Conservation (phyloP, 345 rosid genomes). For the Lepidium didymum region DNA sequence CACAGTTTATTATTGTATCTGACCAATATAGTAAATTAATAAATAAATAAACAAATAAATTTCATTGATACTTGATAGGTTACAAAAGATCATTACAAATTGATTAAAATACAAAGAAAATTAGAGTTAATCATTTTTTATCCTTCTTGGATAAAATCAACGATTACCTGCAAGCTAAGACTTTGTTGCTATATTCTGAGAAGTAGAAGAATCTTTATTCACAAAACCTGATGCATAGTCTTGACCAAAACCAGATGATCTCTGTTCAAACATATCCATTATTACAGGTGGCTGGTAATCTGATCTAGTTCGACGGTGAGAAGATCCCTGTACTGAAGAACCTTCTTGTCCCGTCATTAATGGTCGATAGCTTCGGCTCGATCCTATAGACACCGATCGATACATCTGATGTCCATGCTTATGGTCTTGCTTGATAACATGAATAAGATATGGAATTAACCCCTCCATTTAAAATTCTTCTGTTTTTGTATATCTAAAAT, state of each 20-base stretch:
- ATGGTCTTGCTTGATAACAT: constrained; percentile 36
- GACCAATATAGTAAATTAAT: not conserved
- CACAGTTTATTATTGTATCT: not conserved
- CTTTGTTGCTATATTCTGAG: constrained; percentile 7
- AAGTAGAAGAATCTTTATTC: not conserved
- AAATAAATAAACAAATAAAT: not conserved
- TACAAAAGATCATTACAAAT: constrained; percentile 2
- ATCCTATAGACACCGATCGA: constrained; percentile 35
- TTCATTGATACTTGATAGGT: not conserved
- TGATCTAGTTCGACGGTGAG: constrained; percentile 42
- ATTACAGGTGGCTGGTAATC: constrained; percentile 41
- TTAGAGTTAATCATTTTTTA: not conserved
- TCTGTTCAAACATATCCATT: constrained; percentile 31
- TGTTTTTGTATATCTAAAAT: not conserved
- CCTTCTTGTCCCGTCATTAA: constrained; percentile 30
- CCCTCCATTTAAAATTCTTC: constrained; percentile 51
- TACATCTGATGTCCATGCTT: constrained; percentile 9
- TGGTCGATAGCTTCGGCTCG: constrained; percentile 58
- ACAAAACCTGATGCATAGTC: not conserved
- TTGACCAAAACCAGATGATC: constrained; percentile 11
- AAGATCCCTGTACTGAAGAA: constrained; percentile 36
- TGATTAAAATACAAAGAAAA: not conserved
- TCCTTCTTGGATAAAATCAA: not conserved
- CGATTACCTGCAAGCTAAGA: not conserved
- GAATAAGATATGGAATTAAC: constrained; percentile 55